Base-by-base conservation (phyloP, 179 eudicot species). In the Vitellaria paradoxa region DNA sequence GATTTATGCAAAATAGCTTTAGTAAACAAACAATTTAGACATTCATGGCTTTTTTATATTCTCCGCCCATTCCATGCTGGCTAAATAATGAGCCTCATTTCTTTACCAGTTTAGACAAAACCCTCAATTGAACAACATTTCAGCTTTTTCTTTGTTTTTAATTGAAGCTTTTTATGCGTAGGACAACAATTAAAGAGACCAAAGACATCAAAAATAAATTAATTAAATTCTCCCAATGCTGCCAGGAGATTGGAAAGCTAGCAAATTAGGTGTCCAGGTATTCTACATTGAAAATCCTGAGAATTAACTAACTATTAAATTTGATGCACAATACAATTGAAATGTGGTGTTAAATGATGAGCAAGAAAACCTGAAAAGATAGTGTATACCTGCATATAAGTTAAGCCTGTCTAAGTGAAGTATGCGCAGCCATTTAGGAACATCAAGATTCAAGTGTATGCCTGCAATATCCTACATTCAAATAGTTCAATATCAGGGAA, bases 401-500 rank as follows among this genome's bases (percentile, higher is more conserved):
- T 91, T 94, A 72, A 92, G 78, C 74, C 79, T 87, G 81, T 94
- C 98, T 85, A 94, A 76, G 83, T 89, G 92, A 73, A 91, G 86
- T 81, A 94, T 82, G 53, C 46, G 93, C 42, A 92, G 83, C 94
- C 97, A 94, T 83, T 90, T 90, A 24, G 90, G 96, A 79, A 88
- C 78, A 74, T 94, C 98, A 84, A 94, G 90, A 81, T 92, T 88
- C 86, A 94, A 73, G 84, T 89, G 89, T 73, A 92, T 87, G 61
- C 98, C 98, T 82, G 97, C 87, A 89, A 92, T 83, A 68, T 89
- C 86, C 98, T 94, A 91, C 83, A 88, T 68, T 79, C 74, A 63
- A 71, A 79, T 40, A 73, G 75, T 78, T 76, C 74, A 80, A 68
- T 47, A 61, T 74, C 61, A 75, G 3, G 8, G 14, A 60, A 42